A percentile compares a stretch with the other conserved stretches of the same genome.
Evolutionary conservation across 2,329 filamentous ascomycete genomes (phyloP).

Genomic region (Chalara sp.): DNA sequence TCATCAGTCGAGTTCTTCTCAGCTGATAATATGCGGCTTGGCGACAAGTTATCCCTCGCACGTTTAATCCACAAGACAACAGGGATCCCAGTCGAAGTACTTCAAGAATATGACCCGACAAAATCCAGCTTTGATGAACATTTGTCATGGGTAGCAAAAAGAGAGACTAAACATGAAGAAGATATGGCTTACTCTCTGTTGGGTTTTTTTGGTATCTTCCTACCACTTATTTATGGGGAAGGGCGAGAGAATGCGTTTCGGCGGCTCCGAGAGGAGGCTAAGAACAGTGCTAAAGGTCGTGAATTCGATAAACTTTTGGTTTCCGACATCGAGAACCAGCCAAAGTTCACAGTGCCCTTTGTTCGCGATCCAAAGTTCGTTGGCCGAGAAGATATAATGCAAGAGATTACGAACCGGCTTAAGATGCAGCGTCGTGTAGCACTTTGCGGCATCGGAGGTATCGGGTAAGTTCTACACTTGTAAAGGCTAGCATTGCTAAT

Average conservation of each 20-base stretch:
- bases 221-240: constrained; percentile 26
- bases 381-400: constrained; percentile 7
- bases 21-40: constrained; percentile 4
- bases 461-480: constrained; percentile 23
- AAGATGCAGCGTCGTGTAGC: constrained; percentile 4
- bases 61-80: constrained; percentile 7
- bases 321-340: neutral
- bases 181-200: constrained; percentile 38
- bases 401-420: constrained; percentile 7
- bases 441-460: constrained; percentile 9
- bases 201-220: constrained; percentile 36
- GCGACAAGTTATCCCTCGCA: constrained; percentile 8
- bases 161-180: constrained; percentile 30
- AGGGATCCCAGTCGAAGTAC: constrained; percentile 2
- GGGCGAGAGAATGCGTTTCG: constrained; percentile 21
- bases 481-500: neutral
- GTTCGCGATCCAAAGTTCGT: constrained; percentile 9
- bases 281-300: constrained; percentile 1
- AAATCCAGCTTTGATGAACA: constrained; percentile 6
- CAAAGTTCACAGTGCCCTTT: constrained; percentile 10
- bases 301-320: neutral
- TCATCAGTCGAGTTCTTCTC: constrained; percentile 9
- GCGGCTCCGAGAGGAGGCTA: constrained; percentile 28
- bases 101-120: constrained; percentile 6
- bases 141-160: constrained; percentile 32